Conservation (phyloP, 306 rosid genomes). For the Sophora flavescens region DNA sequence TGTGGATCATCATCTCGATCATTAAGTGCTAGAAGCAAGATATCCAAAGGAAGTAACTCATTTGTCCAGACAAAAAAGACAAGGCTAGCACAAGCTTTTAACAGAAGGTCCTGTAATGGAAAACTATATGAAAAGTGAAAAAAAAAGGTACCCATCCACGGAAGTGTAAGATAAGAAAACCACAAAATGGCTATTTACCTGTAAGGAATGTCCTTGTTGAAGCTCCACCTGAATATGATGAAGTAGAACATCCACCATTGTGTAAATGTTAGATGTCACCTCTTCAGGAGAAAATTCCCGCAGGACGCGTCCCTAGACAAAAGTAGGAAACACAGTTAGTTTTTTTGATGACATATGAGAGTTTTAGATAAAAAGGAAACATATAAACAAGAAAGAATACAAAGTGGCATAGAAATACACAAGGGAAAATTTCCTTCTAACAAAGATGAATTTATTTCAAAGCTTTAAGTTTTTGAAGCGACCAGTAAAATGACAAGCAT, state of each 20-base stretch:
- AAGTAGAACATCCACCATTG: slow-evolving; percentile 96
- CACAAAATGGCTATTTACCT: slow-evolving; percentile 55
- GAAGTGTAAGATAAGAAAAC: slow-evolving; percentile 35
- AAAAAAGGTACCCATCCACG: slow-evolving; percentile 25
- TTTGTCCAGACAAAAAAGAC: slow-evolving; percentile 87
- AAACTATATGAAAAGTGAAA: slow-evolving; percentile 24
- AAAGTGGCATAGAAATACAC: slow-evolving; percentile 7
- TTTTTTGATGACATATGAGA: neutral
- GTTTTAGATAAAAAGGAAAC: slow-evolving; percentile 18
- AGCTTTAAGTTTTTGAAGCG: neutral
- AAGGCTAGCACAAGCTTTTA: slow-evolving; percentile 86
- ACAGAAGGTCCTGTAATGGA: slow-evolving; percentile 77
- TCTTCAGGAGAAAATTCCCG: slow-evolving; percentile 96
- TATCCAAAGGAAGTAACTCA: slow-evolving; percentile 97
- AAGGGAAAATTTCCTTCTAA: neutral
- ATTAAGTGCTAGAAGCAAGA: slow-evolving; percentile 89
- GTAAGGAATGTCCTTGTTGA: slow-evolving; percentile 84
- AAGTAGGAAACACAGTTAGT: slow-evolving; percentile 22
- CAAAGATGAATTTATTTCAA: slow-evolving; percentile 11
- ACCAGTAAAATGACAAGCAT: slow-evolving; percentile 32
- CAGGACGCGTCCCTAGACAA: slow-evolving; percentile 84
- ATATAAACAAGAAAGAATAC: slow-evolving; percentile 20
- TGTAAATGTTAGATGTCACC: slow-evolving; percentile 90
- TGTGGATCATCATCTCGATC: slow-evolving; percentile 99
- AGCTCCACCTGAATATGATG: slow-evolving; percentile 93